Evolutionary conservation across 495 filamentous ascomycete species (phyloP).

Genomic region (Neurospora discreta): DNA sequence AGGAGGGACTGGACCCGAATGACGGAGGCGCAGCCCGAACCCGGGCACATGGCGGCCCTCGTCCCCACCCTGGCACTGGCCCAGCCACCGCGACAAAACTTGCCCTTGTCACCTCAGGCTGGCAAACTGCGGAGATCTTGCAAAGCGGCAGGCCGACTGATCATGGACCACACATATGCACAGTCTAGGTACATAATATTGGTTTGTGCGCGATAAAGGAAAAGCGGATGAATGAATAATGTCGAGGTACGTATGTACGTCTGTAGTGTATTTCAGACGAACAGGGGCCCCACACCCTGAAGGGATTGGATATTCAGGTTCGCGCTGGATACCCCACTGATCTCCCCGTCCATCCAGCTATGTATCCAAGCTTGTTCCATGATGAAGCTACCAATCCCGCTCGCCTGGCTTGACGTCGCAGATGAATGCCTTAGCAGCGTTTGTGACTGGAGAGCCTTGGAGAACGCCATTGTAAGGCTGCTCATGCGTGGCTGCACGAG

Average conservation of each 20-base stretch:
- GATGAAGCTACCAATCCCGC: background rate
- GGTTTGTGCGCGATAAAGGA: too few species aligned
- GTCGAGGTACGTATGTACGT: too few species aligned
- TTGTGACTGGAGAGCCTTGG: background rate
- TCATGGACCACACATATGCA: too few species aligned
- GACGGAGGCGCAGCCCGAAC: background rate
- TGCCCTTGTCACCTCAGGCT: too few species aligned
- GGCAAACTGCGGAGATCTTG: too few species aligned
- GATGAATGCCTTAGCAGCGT: background rate
- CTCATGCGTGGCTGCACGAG: too few species aligned
- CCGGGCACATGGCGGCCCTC: background rate
- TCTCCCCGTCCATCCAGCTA: background rate
- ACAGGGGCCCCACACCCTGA: background rate
- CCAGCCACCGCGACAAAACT: background rate
- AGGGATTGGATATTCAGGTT: constrained; percentile 1
- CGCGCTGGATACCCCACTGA: background rate
- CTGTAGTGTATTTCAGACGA: too few species aligned
- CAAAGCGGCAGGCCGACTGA: too few species aligned
- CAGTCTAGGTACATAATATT: too few species aligned
- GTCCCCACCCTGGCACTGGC: background rate
- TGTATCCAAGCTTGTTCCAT: background rate
- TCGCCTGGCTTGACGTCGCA: background rate
- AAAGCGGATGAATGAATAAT: background rate
- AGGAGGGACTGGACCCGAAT: background rate
- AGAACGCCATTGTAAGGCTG: background rate